A percentile compares a stretch with the other conserved stretches of the same genome.
Evolutionary conservation across 1,284 basidiomycete genomes (phyloP).

Genomic region (Irpex rosettiformis): DNA sequence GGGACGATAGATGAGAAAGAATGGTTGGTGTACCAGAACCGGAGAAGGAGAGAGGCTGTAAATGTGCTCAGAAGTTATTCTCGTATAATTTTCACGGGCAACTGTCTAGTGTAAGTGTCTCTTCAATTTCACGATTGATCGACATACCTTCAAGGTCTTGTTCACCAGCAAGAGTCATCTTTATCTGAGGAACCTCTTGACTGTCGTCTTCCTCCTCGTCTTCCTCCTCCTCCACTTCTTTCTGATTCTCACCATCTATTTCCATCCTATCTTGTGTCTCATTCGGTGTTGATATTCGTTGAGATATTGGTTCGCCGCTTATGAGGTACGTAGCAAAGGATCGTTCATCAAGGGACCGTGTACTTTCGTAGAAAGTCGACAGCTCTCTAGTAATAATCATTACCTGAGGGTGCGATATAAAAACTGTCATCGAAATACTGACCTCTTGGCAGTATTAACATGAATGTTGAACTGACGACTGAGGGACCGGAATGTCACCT

Average conservation of each 20-base stretch:
- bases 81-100: slow-evolving; percentile 44
- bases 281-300: slow-evolving; percentile 5
- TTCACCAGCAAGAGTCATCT: slow-evolving; percentile 54
- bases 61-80: slow-evolving; percentile 51
- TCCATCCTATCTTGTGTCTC: slow-evolving; percentile 38
- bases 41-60: slow-evolving; percentile 65
- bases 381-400: slow-evolving; percentile 46
- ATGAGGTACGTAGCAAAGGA: slow-evolving; percentile 66
- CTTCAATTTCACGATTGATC: neutral
- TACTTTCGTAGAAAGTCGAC: slow-evolving; percentile 47
- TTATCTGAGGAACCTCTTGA: slow-evolving; percentile 40
- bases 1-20: neutral
- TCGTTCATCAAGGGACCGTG: slow-evolving; percentile 35
- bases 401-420: neutral
- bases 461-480: slow-evolving; percentile 66
- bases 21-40: slow-evolving; percentile 43
- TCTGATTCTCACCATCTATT: slow-evolving; percentile 30
- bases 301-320: slow-evolving; percentile 43
- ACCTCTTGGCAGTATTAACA: slow-evolving; percentile 75
- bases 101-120: slow-evolving; percentile 30
- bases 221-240: slow-evolving; percentile 13
- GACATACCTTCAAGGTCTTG: slow-evolving; percentile 55
- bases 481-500: slow-evolving; percentile 75
- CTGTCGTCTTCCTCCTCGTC: slow-evolving; percentile 16
- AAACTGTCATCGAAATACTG: slow-evolving; percentile 18